Percentiles rank a stretch among this genome's conserved stretches.
Conservation (phyloP, 768 basidiomycete species). For the Trametes sanguinea region DNA sequence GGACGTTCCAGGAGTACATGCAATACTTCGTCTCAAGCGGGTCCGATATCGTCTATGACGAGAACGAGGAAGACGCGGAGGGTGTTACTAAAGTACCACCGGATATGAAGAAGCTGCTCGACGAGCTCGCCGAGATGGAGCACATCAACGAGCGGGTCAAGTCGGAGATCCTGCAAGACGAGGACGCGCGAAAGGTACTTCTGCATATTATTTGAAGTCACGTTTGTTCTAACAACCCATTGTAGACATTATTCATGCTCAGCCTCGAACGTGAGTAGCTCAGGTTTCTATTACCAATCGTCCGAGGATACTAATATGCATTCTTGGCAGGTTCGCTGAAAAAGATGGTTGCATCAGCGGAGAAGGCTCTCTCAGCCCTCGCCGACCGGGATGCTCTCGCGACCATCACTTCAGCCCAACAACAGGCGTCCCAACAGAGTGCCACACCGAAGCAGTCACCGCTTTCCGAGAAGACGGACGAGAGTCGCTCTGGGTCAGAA, state of each 20-base stretch:
- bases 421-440: not conserved
- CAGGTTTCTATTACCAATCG: no score
- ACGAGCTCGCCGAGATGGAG: slow-evolving; percentile 42
- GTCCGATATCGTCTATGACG: slow-evolving; percentile 1
- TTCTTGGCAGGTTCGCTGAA: slow-evolving; percentile 18
- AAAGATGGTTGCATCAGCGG: slow-evolving; percentile 23
- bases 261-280: slow-evolving; percentile 47
- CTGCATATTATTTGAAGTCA: not conserved
- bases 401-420: not conserved
- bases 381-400: slow-evolving; percentile 23
- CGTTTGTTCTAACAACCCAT: not conserved
- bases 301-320: no score
- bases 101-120: slow-evolving; percentile 39
- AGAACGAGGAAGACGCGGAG: slow-evolving; percentile 12
- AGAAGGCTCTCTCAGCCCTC: slow-evolving; percentile 22
- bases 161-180: slow-evolving; percentile 45
- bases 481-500: not conserved
- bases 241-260: slow-evolving; percentile 45
- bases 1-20: slow-evolving; percentile 44
- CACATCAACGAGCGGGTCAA: slow-evolving; percentile 37
- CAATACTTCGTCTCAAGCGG: slow-evolving; percentile 33
- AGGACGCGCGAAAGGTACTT: slow-evolving; percentile 45
- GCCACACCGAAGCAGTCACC: not conserved
- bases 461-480: not conserved
- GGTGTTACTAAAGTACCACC: slow-evolving; percentile 24